phyloP scores from a whole-genome alignment of 352 stramenopile species.

The Saprolegnia parasitica region DNA sequence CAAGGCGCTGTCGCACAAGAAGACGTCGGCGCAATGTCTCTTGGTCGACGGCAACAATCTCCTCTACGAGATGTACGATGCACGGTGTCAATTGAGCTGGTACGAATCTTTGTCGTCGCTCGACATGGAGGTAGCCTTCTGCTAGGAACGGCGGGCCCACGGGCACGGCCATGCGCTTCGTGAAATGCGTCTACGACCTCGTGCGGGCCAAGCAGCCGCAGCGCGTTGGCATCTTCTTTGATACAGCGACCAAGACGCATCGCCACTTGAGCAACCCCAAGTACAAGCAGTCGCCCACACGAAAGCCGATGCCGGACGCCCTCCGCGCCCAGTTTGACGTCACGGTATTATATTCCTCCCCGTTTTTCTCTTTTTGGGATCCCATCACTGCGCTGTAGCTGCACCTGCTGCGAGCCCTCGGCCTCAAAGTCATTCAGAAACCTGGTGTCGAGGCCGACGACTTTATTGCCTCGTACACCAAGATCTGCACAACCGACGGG shows the following conservation, averaged over 20 bases:
- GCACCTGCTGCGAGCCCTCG: slow-evolving; percentile 30
- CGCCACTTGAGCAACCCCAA: slow-evolving; percentile 7
- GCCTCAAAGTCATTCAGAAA: slow-evolving; percentile 49
- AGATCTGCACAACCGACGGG: slow-evolving; percentile 36
- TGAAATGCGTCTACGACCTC: slow-evolving; percentile 36
- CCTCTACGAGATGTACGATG: slow-evolving; percentile 59
- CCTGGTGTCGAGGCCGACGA: slow-evolving; percentile 60
- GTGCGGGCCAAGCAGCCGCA: slow-evolving; percentile 43
- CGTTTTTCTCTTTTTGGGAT: too few relatives aligned
- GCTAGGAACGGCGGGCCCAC: slow-evolving; percentile 3
- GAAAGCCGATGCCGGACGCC: slow-evolving; percentile 29
- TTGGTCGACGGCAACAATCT: slow-evolving; percentile 64
- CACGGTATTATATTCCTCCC: too few relatives aligned
- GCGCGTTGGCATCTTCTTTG: slow-evolving; percentile 60
- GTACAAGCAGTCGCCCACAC: neutral
- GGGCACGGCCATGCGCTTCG: slow-evolving; percentile 16
- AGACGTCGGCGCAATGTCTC: slow-evolving; percentile 35
- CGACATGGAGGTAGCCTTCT: neutral
- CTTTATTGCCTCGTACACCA: slow-evolving; percentile 59
- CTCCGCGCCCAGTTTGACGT: slow-evolving; percentile 42
- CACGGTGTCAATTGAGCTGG: slow-evolving; percentile 36
- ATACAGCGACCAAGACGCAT: slow-evolving; percentile 34
- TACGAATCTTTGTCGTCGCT: slow-evolving; percentile 20
- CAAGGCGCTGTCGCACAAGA: slow-evolving; percentile 2
- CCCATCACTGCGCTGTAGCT: too few relatives aligned